A percentile compares a stretch with the other conserved stretches of the same genome.
These are phyloP conservation scores for Malus fusca DNA, from an alignment of 306 rosid genomes.

Conservation along the genomic window DNA sequence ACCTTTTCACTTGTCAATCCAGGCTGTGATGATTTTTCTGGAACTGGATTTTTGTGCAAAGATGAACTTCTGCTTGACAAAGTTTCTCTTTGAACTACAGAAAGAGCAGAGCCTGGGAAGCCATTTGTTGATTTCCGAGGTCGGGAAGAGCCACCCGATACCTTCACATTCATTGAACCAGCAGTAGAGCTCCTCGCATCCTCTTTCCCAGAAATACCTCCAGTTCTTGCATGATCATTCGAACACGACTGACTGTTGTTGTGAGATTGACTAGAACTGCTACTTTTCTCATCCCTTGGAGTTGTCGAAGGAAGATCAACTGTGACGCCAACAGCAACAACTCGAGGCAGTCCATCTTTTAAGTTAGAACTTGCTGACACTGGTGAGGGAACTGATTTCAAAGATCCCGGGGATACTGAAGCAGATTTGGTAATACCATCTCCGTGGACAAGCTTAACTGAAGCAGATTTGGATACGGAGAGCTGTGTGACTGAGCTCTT, in stretches of 20 bases:
- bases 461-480: conserved; percentile 43
- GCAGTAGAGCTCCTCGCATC: conserved; percentile 84
- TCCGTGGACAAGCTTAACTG: conserved; percentile 45
- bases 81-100: conserved; percentile 54
- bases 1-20: conserved; percentile 35
- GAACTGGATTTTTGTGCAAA: conserved; percentile 26
- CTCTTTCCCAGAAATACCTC: conserved; percentile 51
- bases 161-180: conserved; percentile 45
- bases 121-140: conserved; percentile 64
- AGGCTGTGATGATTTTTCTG: conserved; percentile 41
- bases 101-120: conserved; percentile 39
- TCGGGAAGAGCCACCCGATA: conserved; percentile 45
- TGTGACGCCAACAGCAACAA: conserved; percentile 32
- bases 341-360: conserved; percentile 51
- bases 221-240: conserved; percentile 59
- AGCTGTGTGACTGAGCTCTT: conserved; percentile 47
- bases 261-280: conserved; percentile 90
- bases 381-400: conserved; percentile 33
- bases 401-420: conserved; percentile 55
- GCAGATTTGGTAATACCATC: conserved; percentile 43
- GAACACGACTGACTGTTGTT: conserved; percentile 84
- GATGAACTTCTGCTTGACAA: conserved; percentile 21
- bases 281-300: conserved; percentile 71
- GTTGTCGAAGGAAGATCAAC: conserved; percentile 54
- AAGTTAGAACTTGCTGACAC: conserved; percentile 30